A percentile compares a stretch with the other conserved stretches of the same genome.
phyloP scores from a whole-genome alignment of 306 rosid genomes.

The Trichosanthes cucumerina region DNA sequence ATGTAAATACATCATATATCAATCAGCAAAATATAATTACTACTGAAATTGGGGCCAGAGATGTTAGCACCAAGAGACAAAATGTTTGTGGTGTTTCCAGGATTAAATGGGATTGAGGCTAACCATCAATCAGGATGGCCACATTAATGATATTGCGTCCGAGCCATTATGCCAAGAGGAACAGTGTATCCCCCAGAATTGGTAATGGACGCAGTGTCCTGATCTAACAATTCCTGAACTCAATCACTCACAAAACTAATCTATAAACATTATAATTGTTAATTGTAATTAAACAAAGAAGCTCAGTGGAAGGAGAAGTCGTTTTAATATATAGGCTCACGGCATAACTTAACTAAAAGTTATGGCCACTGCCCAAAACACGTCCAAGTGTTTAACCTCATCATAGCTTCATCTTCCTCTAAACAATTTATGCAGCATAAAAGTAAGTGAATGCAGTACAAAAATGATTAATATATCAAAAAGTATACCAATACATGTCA shows the following conservation, averaged over 20 bases:
- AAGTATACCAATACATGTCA: background rate
- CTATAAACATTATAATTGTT: background rate
- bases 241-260: background rate
- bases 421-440: background rate
- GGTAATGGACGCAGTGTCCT: constrained; percentile 61
- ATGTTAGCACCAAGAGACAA: background rate
- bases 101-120: constrained; percentile 44
- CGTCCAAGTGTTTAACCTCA: constrained; percentile 60
- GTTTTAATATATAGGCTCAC: constrained; percentile 58
- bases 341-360: constrained; percentile 33
- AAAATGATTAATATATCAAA: background rate
- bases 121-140: constrained; percentile 86
- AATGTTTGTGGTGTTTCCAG: constrained; percentile 81
- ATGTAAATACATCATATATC: too few relatives aligned
- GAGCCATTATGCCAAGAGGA: constrained; percentile 72
- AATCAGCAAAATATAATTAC: too few relatives aligned
- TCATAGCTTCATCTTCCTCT: constrained; percentile 40
- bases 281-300: background rate
- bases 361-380: constrained; percentile 79
- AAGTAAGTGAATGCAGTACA: too few relatives aligned
- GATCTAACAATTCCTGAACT: constrained; percentile 27
- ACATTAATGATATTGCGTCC: constrained; percentile 55
- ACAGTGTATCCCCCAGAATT: constrained; percentile 49
- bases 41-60: too few relatives aligned
- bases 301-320: constrained; percentile 99